Evolutionary conservation across 805 yeast species (phyloP), one percentile per base, ranked within the genome.

Genomic region (Barnettozyma pratensis): DNA sequence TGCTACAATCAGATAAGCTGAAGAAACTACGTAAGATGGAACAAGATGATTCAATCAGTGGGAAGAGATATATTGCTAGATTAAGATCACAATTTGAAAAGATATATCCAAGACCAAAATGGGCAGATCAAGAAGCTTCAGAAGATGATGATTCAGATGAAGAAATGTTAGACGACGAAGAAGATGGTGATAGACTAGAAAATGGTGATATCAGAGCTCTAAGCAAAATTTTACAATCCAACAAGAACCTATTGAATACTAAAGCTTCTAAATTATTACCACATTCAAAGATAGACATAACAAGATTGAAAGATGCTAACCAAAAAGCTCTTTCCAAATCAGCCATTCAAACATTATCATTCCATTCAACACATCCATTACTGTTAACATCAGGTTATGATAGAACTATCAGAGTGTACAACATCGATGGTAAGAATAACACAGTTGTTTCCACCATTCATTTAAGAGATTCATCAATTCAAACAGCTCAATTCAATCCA

Each of bases 331-430:
- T 79, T 5, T 80, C 97, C 4, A 79, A 75, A 53, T 77, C 96
- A 0, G 96, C 90, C 0, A 79, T 94, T n/a, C 97, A 89, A 67
- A 71, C 92, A 0, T 61, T 94, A 37, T 75, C 86, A 5, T 94
- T 94, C 77, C 99, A 94, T 65, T 87, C 87, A 8, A 70, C 76
- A 7, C 88, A 83, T 57, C 96, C 99, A 38, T 71, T 94, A 31
- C 70, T 92, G 41, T 69, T 94, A 46, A 87, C 97, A 0, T 96
- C 94, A 48, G 99, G 99, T 26, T 91, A 85, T 63, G 99, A 94
- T 65, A 76, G 87, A 56, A 85, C 97, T 0, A 64, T 94, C 47
- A 75, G 99, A 56, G 73, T 94, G 11, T 94, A 83, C 65, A 96
- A 92, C 61, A 80, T 91, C 44, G 98, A 94, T 64, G 97, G 98